These are phyloP conservation scores for Globisporangium canariense DNA, from an alignment of 352 stramenopile genomes.

Conservation along the genomic window DNA sequence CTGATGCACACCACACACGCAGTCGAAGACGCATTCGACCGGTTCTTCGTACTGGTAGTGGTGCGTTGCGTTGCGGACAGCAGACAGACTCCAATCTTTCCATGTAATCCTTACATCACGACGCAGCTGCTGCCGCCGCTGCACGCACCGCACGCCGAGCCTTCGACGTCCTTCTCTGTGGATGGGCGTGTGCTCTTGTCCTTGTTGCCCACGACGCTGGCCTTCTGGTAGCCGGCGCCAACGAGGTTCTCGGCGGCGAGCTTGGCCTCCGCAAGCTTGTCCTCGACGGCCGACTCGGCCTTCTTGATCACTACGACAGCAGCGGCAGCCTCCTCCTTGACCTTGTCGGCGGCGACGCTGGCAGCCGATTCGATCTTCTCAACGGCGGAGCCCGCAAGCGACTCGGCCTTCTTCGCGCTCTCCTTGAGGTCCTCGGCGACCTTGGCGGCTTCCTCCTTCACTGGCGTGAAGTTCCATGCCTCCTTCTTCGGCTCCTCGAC, in stretches of 20 bases:
- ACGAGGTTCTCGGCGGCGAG: conserved; percentile 50
- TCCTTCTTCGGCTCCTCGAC: conserved; percentile 20
- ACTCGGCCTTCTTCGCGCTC: conserved; percentile 10
- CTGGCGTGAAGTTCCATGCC: conserved; percentile 29
- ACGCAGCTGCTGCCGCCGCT: conserved; percentile 34
- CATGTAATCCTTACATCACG: conserved; percentile 49
- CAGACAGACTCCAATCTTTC: conserved; percentile 1
- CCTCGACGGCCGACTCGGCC: conserved; percentile 18
- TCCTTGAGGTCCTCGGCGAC: conserved; percentile 20
- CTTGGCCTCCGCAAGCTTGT: conserved; percentile 39
- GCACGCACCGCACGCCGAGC: conserved; percentile 46
- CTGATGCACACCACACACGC: not conserved
- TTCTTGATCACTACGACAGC: conserved; percentile 22
- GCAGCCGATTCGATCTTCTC: conserved; percentile 14
- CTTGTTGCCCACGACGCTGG: conserved; percentile 54
- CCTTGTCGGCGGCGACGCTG: conserved; percentile 13
- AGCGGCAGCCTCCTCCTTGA: conserved; percentile 24
- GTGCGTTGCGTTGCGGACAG: not conserved
- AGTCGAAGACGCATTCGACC: conserved; percentile 2
- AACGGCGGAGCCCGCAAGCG: conserved; percentile 4
- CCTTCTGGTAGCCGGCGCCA: conserved; percentile 68
- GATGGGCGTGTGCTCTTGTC: conserved; percentile 34
- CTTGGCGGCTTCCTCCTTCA: conserved; percentile 27
- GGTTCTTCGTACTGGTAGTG: not conserved
- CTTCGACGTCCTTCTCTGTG: conserved; percentile 43